These are phyloP conservation scores for Quillaja saponaria DNA, from an alignment of 306 rosid species.

Conservation along the genomic window DNA sequence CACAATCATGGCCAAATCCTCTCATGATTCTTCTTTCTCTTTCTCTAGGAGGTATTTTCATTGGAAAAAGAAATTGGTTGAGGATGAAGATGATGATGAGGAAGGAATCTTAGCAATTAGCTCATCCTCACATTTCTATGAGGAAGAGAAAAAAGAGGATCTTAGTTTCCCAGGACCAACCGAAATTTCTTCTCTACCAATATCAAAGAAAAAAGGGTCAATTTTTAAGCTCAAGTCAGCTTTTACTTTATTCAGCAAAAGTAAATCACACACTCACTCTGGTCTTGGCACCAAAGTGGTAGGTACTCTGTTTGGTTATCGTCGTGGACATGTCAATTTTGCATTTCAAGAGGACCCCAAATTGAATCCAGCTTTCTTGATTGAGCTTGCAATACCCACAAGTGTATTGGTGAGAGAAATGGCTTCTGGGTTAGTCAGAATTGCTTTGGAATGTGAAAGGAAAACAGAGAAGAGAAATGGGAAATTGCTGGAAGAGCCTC, in stretches of 20 bases:
- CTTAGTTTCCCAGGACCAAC: constrained; percentile 24
- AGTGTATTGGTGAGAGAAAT: constrained; percentile 74
- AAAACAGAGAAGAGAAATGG: constrained; percentile 18
- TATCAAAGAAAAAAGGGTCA: constrained; percentile 32
- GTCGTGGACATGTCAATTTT: constrained; percentile 75
- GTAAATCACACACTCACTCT: constrained; percentile 29
- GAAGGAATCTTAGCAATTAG: constrained; percentile 45
- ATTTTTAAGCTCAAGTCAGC: constrained; percentile 62
- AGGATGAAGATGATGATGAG: constrained; percentile 40
- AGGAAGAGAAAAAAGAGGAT: constrained; percentile 26
- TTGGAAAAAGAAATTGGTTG: constrained; percentile 60
- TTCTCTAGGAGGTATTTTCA: constrained; percentile 80
- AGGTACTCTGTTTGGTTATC: constrained; percentile 80
- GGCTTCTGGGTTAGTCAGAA: constrained; percentile 85
- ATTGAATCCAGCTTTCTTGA: constrained; percentile 50
- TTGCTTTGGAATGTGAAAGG: constrained; percentile 81
- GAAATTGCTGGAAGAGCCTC: constrained; percentile 53
- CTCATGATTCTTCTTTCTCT: constrained; percentile 78
- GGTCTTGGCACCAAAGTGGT: constrained; percentile 49
- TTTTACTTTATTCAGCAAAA: constrained; percentile 35
- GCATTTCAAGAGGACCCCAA: constrained; percentile 70
- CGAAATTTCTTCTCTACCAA: not conserved
- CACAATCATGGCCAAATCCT: constrained; percentile 69
- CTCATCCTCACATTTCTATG: constrained; percentile 46
- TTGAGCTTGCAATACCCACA: constrained; percentile 73